These are phyloP conservation scores for Globisporangium paroecandrum DNA, from an alignment of 352 stramenopile species.

Conservation along the genomic window DNA sequence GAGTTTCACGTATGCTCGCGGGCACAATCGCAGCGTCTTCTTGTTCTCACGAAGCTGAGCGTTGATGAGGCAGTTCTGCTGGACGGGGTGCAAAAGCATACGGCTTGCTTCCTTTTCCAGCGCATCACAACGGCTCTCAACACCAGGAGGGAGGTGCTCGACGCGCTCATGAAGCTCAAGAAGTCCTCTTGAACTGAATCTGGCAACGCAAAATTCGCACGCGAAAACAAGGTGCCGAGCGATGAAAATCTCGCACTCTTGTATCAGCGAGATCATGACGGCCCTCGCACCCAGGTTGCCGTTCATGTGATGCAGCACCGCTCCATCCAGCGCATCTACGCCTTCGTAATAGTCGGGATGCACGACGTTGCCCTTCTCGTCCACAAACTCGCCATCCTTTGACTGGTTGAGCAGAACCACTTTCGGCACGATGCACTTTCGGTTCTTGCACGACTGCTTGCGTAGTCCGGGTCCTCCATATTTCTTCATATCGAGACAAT, in stretches of 20 bases:
- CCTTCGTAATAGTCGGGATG: conserved; percentile 32
- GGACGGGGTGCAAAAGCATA: conserved; percentile 39
- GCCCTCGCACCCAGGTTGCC: conserved; percentile 17
- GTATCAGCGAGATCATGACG: conserved; percentile 32
- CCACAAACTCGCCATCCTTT: conserved; percentile 48
- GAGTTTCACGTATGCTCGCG: conserved; percentile 72
- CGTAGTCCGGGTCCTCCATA: conserved; percentile 73
- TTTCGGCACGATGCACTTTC: conserved; percentile 72
- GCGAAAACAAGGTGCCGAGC: conserved; percentile 47
- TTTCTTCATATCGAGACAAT: conserved; percentile 86
- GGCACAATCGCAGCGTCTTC: conserved; percentile 20
- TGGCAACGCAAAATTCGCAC: conserved; percentile 39
- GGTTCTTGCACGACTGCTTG: conserved; percentile 81
- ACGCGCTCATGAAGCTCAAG: conserved; percentile 50
- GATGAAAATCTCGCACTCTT: conserved; percentile 59
- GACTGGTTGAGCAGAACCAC: conserved; percentile 65
- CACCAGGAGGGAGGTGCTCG: conserved; percentile 25
- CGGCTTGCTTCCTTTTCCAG: conserved; percentile 39
- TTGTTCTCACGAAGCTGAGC: conserved; percentile 34
- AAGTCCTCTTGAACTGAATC: conserved; percentile 51
- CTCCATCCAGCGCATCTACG: conserved; percentile 25
- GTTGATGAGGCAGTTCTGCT: conserved; percentile 46
- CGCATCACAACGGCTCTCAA: conserved; percentile 6
- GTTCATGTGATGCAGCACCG: conserved; percentile 19
- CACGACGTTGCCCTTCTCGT: conserved; percentile 44